phyloP scores from a whole-genome alignment of 441 rosid species.

The Codiaeum variegatum region DNA sequence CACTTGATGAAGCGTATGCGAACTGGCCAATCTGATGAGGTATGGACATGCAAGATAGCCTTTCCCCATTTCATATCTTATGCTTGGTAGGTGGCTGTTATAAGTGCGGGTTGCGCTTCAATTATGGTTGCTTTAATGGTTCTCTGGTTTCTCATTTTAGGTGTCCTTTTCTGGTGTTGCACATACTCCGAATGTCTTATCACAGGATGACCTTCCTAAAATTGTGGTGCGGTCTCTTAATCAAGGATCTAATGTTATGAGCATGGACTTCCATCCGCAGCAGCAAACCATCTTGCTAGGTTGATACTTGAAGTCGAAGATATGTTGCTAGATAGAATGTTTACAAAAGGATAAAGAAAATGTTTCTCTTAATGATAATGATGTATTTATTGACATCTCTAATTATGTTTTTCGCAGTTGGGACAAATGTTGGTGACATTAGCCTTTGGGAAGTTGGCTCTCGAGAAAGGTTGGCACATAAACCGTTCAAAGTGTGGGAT shows the following conservation, averaged over 20 bases:
- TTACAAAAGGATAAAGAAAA: neutral
- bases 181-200: slow-evolving; percentile 48
- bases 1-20: slow-evolving; percentile 70
- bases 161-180: slow-evolving; percentile 44
- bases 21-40: slow-evolving; percentile 65
- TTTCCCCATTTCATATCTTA: neutral
- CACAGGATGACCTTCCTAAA: slow-evolving; percentile 74
- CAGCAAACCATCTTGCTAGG: slow-evolving; percentile 77
- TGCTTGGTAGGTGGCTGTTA: neutral
- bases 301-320: slow-evolving; percentile 22
- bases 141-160: slow-evolving; percentile 8
- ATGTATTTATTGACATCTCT: neutral
- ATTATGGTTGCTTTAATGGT: neutral
- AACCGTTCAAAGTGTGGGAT: slow-evolving; percentile 76
- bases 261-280: slow-evolving; percentile 86
- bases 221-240: slow-evolving; percentile 40
- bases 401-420: slow-evolving; percentile 43
- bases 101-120: neutral
- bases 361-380: neutral
- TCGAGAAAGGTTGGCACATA: slow-evolving; percentile 52
- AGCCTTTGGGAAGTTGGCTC: slow-evolving; percentile 79
- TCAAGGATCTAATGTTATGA: slow-evolving; percentile 71
- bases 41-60: slow-evolving; percentile 18
- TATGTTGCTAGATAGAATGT: neutral
- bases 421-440: slow-evolving; percentile 67